These are phyloP conservation scores for Boletus coccyginus DNA, from an alignment of 768 basidiomycete species.

Conservation along the genomic window DNA sequence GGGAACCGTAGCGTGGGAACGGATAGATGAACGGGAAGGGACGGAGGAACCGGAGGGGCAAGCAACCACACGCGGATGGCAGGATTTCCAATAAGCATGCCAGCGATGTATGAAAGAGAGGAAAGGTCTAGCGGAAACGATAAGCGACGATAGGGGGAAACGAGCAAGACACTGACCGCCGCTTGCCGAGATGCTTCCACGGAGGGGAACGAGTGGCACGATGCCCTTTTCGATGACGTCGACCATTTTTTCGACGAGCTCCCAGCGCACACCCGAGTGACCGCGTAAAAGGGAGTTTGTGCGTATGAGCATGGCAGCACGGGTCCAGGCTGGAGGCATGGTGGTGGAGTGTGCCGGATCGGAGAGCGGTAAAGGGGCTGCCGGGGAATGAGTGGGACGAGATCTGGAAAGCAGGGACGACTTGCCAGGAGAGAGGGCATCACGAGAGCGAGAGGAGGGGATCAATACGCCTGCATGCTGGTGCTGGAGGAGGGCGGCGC, in stretches of 20 bases:
- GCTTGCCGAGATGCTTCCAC: conserved; percentile 80
- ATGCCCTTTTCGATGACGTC: conserved; percentile 68
- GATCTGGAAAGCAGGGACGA: not conserved
- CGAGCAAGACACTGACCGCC: conserved; percentile 50
- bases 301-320: conserved; percentile 82
- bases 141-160: conserved; percentile 1
- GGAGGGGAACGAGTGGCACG: conserved; percentile 76
- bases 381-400: not conserved
- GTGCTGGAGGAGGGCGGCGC: conserved; percentile 81
- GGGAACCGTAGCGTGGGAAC: conserved; percentile 14
- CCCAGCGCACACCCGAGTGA: conserved; percentile 82
- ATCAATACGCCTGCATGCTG: conserved; percentile 70
- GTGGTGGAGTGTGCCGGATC: conserved; percentile 65
- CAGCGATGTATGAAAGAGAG: conserved; percentile 82
- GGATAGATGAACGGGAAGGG: conserved; percentile 9
- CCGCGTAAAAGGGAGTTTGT: conserved; percentile 89
- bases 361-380: conserved; percentile 54
- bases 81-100: conserved; percentile 75
- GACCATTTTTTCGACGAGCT: conserved; percentile 76
- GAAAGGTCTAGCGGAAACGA: conserved; percentile 51
- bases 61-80: conserved; percentile 70
- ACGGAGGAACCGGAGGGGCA: conserved; percentile 4
- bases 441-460: conserved; percentile 44
- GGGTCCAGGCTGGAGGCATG: conserved; percentile 88
- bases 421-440: conserved; percentile 2